Conservation (phyloP, 352 stramenopile genomes). For the Pythium biforme region DNA sequence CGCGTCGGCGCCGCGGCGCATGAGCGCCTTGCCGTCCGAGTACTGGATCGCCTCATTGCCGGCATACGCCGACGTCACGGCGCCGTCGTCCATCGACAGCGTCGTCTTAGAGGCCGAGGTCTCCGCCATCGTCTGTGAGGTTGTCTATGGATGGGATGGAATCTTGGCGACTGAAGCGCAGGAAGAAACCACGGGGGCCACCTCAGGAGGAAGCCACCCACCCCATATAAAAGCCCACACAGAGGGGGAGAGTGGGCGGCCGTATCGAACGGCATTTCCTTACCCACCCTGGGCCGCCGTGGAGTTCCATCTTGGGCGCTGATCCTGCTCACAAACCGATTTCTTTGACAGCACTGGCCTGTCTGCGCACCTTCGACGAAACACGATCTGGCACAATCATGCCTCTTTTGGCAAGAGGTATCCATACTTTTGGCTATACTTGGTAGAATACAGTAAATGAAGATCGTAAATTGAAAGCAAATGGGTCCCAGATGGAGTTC, state of each 20-base stretch:
- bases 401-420: slow-evolving; percentile 1
- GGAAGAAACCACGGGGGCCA: background rate
- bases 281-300: no score
- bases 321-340: background rate
- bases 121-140: no score
- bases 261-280: no score
- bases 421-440: background rate
- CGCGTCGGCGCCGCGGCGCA: slow-evolving; percentile 32
- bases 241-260: background rate
- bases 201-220: background rate
- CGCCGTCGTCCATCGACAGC: slow-evolving; percentile 5
- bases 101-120: slow-evolving; percentile 1
- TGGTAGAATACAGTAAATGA: background rate
- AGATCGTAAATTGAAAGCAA: background rate
- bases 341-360: slow-evolving; percentile 9
- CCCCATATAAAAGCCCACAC: background rate
- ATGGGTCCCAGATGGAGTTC: background rate
- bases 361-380: slow-evolving; percentile 20
- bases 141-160: background rate
- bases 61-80: background rate
- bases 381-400: slow-evolving; percentile 22
- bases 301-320: background rate
- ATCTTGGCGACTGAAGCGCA: slow-evolving; percentile 20
- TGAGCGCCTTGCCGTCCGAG: slow-evolving; percentile 24
- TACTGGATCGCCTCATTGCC: slow-evolving; percentile 19